Evolutionary conservation across 169 alveolate genomes (phyloP), one percentile per base, ranked within the genome.

Genomic region (Besnoitia besnoiti): DNA sequence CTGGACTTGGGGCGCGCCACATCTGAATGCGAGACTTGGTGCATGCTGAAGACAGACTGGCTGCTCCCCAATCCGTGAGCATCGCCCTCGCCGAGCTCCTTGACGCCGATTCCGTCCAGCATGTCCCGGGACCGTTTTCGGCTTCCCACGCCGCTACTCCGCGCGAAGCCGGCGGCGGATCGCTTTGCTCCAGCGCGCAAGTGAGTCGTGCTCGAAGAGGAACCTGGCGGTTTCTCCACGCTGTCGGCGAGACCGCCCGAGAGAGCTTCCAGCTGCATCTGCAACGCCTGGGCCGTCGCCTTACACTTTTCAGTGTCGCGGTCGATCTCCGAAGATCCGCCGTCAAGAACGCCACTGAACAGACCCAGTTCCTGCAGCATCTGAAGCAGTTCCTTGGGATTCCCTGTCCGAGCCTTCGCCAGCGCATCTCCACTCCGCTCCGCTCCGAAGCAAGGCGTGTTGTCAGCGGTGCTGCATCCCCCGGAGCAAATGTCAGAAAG

Each of bases 341-440:
- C 27, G 5, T 3, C 67, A 21, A 55, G 7, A 1, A 19, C 67
- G 33, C 67, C 30, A n/a, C 30, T 55, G 67, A 55, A 55, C 12
- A 73, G 82, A n/a, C 82, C 82, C 39, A 73, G 82, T 73, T 35
- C 44, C 82, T 73, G 82, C 8, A 73, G 46, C 46, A 73, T 8
- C 46, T 73, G 82, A 7, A 73, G 82, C 46, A 73, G 39, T 19
- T 73, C 44, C 82, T 73, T n/a, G 3, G 16, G 82, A 1, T 19
- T n/a, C 39, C 82, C 40, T 4, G 82, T 19, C 24, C 30, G 0
- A 42, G 1, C 46, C 82, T 73, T 73, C 27, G 67, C 67, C n/a
- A n/a, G n/a, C 67, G 12, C 59, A 49, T 10, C 67, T 55, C 67
- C n/a, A n/a, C n/a, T 55, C 5, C 67, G 67, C 7, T 55, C 67